Base-by-base conservation (phyloP, 2,329 filamentous ascomycete genomes). In the Mycocentrospora acerina region DNA sequence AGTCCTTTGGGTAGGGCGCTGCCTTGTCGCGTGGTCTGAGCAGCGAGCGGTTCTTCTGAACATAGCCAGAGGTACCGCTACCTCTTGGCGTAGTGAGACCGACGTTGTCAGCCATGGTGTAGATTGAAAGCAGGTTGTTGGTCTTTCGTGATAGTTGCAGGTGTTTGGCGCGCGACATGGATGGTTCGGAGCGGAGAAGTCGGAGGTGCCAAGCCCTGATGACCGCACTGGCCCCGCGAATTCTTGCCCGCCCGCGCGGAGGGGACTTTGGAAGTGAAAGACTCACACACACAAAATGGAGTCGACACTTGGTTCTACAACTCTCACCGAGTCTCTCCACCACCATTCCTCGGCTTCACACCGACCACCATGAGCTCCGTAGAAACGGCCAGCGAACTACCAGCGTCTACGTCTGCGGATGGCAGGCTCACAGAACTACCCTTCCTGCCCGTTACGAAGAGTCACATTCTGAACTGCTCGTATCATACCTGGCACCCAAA, bases 1-100 rank as follows among this genome's bases (percentile, higher is more conserved):
- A 73, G 60, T 87, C 82, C 47, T 81, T 82, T 25, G 83, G 80
- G 69, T 95, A 95, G 0, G 90, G 90, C 13, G 83, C 83, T 42
- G 75, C 78, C 57, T 82, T 80, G 71, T 95, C 89, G 71, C 91
- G 90, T 19, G 88, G 90, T 63, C 80, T 83, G 56, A 96, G 82
- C 64, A 91, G 84, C 13, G 93, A 93, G 24, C 90, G 82, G 73
- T 97, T 98, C 69, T 90, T 88, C 71, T 97, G 91, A 40, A 98
- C 91, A 67, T 97, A 97, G 64, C 93, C 93, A 1, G 91, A 97
- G 40, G 93, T 98, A 32, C 93, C 93, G 64, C 88, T 95, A 54
- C 93, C 93, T 60, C 93, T 85, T 3, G 93, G 93, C 4, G 93
- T 98, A 40, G 86, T 83, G 59, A 98, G 88, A 41, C 93, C 94